phyloP scores from a whole-genome alignment of 805 yeast species.

The Kuraishia capsulata region DNA sequence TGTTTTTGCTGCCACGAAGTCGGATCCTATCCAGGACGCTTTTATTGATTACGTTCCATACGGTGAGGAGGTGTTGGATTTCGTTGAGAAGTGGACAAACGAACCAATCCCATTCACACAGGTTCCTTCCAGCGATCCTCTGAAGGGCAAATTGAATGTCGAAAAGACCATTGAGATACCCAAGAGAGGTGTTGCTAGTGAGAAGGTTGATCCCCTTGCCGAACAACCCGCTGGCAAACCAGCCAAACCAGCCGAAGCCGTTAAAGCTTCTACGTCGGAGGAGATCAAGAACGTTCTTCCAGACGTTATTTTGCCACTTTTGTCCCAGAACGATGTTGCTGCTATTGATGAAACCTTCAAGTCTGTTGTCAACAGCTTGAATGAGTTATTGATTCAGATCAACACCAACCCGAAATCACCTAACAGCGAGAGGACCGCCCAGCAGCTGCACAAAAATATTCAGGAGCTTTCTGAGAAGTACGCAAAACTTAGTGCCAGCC shows the following conservation, averaged over 20 bases:
- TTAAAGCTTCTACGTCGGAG: conserved; percentile 8
- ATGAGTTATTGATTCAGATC: conserved; percentile 22
- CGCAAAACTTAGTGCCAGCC: conserved; percentile 10
- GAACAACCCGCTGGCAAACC: neutral
- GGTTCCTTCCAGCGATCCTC: conserved; percentile 11
- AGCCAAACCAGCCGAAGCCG: conserved; percentile 6
- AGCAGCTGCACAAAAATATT: neutral
- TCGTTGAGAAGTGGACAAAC: conserved; percentile 26
- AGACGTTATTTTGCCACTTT: conserved; percentile 5
- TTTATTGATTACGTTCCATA: conserved; percentile 59
- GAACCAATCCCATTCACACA: conserved; percentile 13
- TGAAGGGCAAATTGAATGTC: conserved; percentile 24
- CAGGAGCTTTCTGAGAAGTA: conserved; percentile 13
- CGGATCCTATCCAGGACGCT: conserved; percentile 50
- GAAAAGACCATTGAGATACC: conserved; percentile 30
- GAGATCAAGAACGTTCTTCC: conserved; percentile 7
- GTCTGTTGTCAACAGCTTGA: conserved; percentile 14
- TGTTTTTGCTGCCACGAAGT: conserved; percentile 44
- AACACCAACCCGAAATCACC: conserved; percentile 12
- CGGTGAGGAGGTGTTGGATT: conserved; percentile 45
- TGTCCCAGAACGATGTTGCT: conserved; percentile 16
- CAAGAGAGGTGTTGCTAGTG: conserved; percentile 27
- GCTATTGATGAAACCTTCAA: conserved; percentile 24
- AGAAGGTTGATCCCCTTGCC: conserved; percentile 15
- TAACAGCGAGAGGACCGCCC: conserved; percentile 5